Conservation (phyloP, 83 land plant genomes). For the Picea abies region DNA sequence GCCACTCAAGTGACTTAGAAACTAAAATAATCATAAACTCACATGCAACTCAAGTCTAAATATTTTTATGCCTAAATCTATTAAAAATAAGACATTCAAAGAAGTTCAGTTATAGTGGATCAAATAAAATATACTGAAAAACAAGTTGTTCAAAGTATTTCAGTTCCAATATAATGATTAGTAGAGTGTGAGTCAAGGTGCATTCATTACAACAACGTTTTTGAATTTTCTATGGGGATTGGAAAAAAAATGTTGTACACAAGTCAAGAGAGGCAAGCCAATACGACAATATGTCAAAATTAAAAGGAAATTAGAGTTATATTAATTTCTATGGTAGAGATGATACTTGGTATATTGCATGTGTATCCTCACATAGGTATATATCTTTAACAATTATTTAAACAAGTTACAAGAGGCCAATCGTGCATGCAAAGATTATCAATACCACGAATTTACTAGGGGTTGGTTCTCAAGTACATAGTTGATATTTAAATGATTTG, state of each 20-base stretch:
- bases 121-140: not conserved
- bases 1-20: not conserved
- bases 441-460: no score
- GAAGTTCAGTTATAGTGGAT: not conserved
- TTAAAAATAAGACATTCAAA: not conserved
- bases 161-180: not conserved
- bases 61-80: not conserved
- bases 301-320: no score
- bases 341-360: no score
- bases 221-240: not conserved
- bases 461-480: no score
- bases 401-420: no score
- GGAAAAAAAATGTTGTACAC: not conserved
- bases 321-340: no score
- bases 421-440: no score
- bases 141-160: conserved; percentile 1
- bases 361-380: no score
- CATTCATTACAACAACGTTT: not conserved
- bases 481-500: no score
- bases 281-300: no score
- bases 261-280: no score
- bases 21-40: not conserved
- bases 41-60: not conserved
- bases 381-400: no score
- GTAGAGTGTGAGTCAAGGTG: not conserved